Evolutionary conservation across 495 filamentous ascomycete genomes (phyloP), one percentile per base, ranked within the genome.

Genomic region (Coniosporium apollinis): DNA sequence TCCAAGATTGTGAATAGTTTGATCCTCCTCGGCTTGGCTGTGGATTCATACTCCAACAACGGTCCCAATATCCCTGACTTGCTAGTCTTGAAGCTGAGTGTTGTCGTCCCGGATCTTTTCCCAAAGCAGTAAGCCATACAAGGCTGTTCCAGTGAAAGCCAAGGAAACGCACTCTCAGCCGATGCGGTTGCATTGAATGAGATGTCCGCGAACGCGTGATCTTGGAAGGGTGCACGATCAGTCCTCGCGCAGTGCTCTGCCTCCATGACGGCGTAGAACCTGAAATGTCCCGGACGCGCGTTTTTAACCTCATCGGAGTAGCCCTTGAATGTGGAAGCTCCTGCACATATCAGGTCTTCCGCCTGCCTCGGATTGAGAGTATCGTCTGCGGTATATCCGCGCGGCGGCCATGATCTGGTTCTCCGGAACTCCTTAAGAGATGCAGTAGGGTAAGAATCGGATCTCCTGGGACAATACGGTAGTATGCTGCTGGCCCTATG

Each of bases 111-210:
- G 3, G 72, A 63, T 14, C 61, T 59, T 17, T 46, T 49, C 17
- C 74, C 74, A 50, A 63, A 69, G 51, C 62, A 70, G 41, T 70
- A 72, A 3, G 67, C 57, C 47, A 69, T 65, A 44, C 70, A 75
- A 5, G 73, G 73, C 42, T 79, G 72, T 49, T 79, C 74, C 10
- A 79, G 50, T 3, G 72, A 68, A 36, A 74, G 66, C 74, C 72
- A 78, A 2, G 72, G 70, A 41, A 66, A 55, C 1, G 39, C 56
- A 32, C 38, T 47, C 11, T 49, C 48, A 7, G 56, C 34, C 14
- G 37, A 26, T 4, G 44, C 47, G 3, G 46, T 47, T 33, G 59
- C 38, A 19, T 38, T 47, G 19, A 59, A 47, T 8, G 57, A 54
- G 19, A 50, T 49, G 20, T 56, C 46, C 18, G 30, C 19, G 34